Evolutionary conservation across 176 grass and related monocot species (phyloP).

Genomic region (Miscanthus lutarioriparius): DNA sequence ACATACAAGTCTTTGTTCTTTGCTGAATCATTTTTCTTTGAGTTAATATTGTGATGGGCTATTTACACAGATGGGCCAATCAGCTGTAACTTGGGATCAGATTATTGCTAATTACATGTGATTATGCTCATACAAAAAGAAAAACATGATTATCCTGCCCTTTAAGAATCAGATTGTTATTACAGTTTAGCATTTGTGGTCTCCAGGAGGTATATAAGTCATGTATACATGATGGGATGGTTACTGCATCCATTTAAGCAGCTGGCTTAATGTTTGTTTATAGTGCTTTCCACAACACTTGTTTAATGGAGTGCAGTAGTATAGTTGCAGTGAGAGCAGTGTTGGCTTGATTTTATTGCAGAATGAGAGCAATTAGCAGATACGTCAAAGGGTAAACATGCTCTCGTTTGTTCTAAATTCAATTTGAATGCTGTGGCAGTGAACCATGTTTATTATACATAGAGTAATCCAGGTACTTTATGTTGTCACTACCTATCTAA

Average conservation of each 20-base stretch:
- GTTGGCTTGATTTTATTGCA: not conserved
- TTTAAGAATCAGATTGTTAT: not conserved
- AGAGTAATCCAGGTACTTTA: conserved; percentile 18
- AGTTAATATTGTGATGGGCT: conserved; percentile 8
- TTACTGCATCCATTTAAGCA: not conserved
- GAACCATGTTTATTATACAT: not conserved
- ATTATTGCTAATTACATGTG: not conserved
- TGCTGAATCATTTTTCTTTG: not conserved
- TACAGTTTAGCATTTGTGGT: not conserved
- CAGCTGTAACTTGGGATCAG: not conserved
- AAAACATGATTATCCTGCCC: not conserved
- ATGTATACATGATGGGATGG: not conserved
- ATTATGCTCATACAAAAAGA: not conserved
- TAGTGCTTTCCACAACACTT: not conserved
- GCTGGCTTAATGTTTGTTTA: not conserved
- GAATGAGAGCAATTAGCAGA: conserved; percentile 2
- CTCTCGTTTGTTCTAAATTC: not conserved
- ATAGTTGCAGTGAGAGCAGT: conserved; percentile 7
- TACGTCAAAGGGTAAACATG: not conserved
- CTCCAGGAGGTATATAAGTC: not conserved
- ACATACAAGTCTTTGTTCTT: not conserved
- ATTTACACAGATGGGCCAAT: not conserved
- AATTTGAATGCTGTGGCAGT: conserved; percentile 12
- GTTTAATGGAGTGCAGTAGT: not conserved
- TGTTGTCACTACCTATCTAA: conserved; percentile 15